phyloP scores from a whole-genome alignment of 345 rosid genomes.

The Excoecaria cochinchinensis region DNA sequence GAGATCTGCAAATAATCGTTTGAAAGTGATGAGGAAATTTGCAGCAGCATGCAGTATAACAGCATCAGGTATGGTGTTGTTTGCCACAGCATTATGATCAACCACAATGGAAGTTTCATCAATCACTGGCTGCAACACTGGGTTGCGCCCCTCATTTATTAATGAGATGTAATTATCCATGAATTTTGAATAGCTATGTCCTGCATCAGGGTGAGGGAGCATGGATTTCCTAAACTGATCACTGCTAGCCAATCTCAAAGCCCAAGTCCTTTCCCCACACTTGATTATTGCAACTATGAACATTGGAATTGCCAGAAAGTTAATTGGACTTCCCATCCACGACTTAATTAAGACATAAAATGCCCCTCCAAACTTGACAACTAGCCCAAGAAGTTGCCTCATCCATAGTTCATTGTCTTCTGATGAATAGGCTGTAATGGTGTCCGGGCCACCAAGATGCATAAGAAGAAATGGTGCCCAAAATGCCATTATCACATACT shows the following conservation, averaged over 20 bases:
- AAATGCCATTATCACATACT: constrained; percentile 3
- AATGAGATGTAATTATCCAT: constrained; percentile 2
- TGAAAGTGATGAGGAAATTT: constrained; percentile 5
- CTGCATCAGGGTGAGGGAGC: constrained; percentile 9
- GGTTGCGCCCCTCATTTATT: constrained; percentile 12
- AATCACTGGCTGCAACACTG: constrained; percentile 4
- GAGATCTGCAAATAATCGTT: constrained; percentile 15
- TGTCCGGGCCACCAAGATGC: constrained; percentile 22
- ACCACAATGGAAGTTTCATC: constrained; percentile 7
- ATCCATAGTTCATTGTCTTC: constrained; percentile 21
- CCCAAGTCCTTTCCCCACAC: constrained; percentile 21
- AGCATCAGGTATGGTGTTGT: background rate
- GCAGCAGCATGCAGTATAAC: constrained; percentile 1
- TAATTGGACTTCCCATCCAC: constrained; percentile 6
- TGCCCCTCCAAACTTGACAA: constrained; percentile 13
- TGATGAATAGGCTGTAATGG: constrained; percentile 20
- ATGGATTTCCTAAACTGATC: constrained; percentile 2
- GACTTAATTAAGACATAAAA: constrained; percentile 12
- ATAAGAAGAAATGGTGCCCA: constrained; percentile 24
- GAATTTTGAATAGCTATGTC: constrained; percentile 3
- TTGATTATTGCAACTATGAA: constrained; percentile 7
- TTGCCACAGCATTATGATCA: background rate
- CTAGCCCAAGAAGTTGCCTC: constrained; percentile 20
- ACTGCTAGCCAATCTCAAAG: constrained; percentile 8
- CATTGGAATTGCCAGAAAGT: constrained; percentile 3